These are phyloP conservation scores for Stemphylium vesicarium DNA, from an alignment of 2,329 filamentous ascomycete species.

Conservation along the genomic window DNA sequence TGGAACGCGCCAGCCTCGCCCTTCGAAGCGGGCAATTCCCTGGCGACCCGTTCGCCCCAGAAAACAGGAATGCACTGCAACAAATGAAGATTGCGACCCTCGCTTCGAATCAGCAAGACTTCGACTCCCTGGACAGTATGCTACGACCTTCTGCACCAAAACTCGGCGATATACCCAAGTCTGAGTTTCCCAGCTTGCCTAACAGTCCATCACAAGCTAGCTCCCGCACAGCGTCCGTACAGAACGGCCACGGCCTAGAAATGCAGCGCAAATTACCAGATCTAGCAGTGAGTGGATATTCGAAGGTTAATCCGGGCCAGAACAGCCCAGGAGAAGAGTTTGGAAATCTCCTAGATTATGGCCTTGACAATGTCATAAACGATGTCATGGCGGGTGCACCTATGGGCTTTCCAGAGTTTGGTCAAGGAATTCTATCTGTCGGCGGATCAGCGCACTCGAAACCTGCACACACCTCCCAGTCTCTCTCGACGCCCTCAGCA, in stretches of 20 bases:
- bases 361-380: constrained; percentile 35
- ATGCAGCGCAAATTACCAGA: constrained; percentile 5
- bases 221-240: neutral
- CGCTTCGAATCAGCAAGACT: constrained; percentile 27
- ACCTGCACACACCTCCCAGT: neutral
- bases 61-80: constrained; percentile 12
- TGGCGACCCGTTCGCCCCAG: constrained; percentile 16
- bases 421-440: neutral
- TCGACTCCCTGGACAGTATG: constrained; percentile 37
- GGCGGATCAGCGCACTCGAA: neutral
- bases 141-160: constrained; percentile 35
- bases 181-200: constrained; percentile 29
- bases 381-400: constrained; percentile 36
- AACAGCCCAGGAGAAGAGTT: constrained; percentile 24
- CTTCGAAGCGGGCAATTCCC: constrained; percentile 29
- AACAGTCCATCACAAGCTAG: constrained; percentile 17
- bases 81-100: constrained; percentile 12
- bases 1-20: constrained; percentile 44
- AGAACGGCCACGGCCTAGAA: neutral
- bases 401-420: constrained; percentile 6
- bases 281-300: neutral
- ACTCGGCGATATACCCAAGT: constrained; percentile 33
- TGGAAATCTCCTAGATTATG: constrained; percentile 27
- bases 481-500: neutral
- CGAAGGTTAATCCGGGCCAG: neutral